A percentile compares a stretch with the other conserved stretches of the same genome.
These are phyloP conservation scores for Boletellus sp. DNA, from an alignment of 768 basidiomycete genomes.

Conservation along the genomic window DNA sequence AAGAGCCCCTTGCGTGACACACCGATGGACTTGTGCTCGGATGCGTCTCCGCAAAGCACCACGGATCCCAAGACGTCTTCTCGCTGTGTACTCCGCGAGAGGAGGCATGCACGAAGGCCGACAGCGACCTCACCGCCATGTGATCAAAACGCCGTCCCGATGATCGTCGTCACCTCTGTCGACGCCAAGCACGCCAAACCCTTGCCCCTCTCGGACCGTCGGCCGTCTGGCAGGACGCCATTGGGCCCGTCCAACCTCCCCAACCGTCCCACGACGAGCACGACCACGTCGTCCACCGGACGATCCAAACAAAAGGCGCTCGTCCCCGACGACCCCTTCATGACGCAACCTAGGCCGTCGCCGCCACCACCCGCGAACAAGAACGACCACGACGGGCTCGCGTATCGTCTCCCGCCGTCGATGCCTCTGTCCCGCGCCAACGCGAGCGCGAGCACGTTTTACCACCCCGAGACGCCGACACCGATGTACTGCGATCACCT, in stretches of 20 bases:
- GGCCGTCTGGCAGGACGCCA: slow-evolving; percentile 8
- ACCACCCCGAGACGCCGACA: slow-evolving; percentile 24
- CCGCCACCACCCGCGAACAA: too few species aligned
- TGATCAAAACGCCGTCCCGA: slow-evolving; percentile 13
- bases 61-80: background rate
- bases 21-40: slow-evolving; percentile 2
- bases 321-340: slow-evolving; percentile 18
- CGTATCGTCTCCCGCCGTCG: slow-evolving; percentile 9
- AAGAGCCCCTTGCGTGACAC: background rate
- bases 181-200: slow-evolving; percentile 23
- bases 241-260: slow-evolving; percentile 8
- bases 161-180: slow-evolving; percentile 25
- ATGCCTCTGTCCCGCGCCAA: too few species aligned
- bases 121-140: background rate
- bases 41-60: background rate
- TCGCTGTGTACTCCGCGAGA: background rate
- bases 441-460: background rate
- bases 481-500: slow-evolving; percentile 23
- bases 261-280: slow-evolving; percentile 7
- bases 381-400: too few species aligned
- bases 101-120: background rate
- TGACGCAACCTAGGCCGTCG: background rate
- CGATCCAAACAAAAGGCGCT: background rate
- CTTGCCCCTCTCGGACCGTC: slow-evolving; percentile 12
- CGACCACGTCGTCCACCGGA: background rate